Conservation (phyloP, 768 basidiomycete genomes). For the Leccinum imitatum region DNA sequence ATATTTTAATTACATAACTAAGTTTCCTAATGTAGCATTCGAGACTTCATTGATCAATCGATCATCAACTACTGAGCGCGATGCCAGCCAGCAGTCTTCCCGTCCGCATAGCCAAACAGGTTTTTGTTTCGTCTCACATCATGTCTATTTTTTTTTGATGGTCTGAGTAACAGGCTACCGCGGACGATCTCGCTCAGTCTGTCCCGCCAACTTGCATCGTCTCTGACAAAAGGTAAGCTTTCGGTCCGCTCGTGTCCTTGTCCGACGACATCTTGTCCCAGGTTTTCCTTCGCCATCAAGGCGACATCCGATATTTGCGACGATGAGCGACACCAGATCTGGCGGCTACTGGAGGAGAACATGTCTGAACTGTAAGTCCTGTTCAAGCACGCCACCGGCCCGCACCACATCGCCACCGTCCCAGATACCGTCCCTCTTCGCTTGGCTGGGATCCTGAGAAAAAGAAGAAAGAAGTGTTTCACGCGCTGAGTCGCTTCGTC, state of each 20-base stretch:
- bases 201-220: conserved; percentile 11
- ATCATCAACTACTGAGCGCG: not conserved
- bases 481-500: conserved; percentile 59
- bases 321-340: conserved; percentile 44
- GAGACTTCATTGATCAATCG: not conserved
- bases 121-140: conserved; percentile 20
- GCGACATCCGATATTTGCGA: conserved; percentile 35
- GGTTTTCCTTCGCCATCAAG: conserved; percentile 25
- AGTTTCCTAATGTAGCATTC: not conserved
- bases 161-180: conserved; percentile 21
- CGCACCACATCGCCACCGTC: not conserved
- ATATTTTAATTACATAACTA: not conserved
- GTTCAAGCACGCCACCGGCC: not conserved
- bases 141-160: not conserved
- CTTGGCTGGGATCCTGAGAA: conserved; percentile 63
- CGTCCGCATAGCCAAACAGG: conserved; percentile 36
- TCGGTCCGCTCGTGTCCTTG: not conserved
- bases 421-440: conserved; percentile 55
- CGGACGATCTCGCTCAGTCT: conserved; percentile 19
- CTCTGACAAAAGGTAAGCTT: conserved; percentile 18
- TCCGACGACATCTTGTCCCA: conserved; percentile 3
- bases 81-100: conserved; percentile 14
- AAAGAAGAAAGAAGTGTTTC: conserved; percentile 63
- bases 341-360: conserved; percentile 53
- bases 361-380: conserved; percentile 47